A percentile compares a stretch with the other conserved stretches of the same genome.
These are phyloP conservation scores for Tylopilus sp. DNA, from an alignment of 1,284 basidiomycete species.

Conservation along the genomic window DNA sequence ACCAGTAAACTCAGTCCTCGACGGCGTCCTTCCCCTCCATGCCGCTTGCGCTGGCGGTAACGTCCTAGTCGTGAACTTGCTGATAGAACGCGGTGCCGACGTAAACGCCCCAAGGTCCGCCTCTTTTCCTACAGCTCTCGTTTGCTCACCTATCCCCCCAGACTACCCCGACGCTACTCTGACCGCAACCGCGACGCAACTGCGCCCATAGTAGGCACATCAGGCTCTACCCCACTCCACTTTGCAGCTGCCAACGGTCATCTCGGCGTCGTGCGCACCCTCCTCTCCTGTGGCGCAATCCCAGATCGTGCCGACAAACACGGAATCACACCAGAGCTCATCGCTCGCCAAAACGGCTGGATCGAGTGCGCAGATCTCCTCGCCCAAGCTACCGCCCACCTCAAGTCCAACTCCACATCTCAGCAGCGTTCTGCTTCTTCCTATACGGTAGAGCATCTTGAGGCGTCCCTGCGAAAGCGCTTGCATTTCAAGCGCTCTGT, in stretches of 20 bases:
- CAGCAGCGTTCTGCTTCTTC: constrained; percentile 21
- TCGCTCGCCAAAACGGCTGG: constrained; percentile 68
- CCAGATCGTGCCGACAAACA: constrained; percentile 81
- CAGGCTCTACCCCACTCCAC: constrained; percentile 88
- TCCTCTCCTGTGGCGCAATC: constrained; percentile 78
- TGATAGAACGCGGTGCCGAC: constrained; percentile 89
- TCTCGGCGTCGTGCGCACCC: constrained; percentile 64
- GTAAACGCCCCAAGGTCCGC: constrained; percentile 82
- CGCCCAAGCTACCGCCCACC: constrained; percentile 14
- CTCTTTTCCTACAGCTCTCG: background rate
- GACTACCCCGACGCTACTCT: constrained; percentile 76
- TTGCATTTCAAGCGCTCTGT: constrained; percentile 46
- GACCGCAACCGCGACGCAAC: constrained; percentile 64
- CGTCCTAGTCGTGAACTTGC: constrained; percentile 76
- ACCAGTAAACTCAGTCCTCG: constrained; percentile 88
- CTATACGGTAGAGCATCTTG: constrained; percentile 31
- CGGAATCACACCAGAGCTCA: constrained; percentile 73
- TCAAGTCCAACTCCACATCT: background rate
- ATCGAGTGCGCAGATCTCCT: constrained; percentile 60
- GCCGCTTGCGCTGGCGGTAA: constrained; percentile 86
- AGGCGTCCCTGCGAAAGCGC: constrained; percentile 35
- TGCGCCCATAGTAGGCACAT: constrained; percentile 70
- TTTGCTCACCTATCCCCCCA: constrained; percentile 29
- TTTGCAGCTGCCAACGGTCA: constrained; percentile 93
- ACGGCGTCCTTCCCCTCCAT: constrained; percentile 89